Conservation (phyloP, 768 basidiomycete genomes). For the Rhizopogon roseolus region DNA sequence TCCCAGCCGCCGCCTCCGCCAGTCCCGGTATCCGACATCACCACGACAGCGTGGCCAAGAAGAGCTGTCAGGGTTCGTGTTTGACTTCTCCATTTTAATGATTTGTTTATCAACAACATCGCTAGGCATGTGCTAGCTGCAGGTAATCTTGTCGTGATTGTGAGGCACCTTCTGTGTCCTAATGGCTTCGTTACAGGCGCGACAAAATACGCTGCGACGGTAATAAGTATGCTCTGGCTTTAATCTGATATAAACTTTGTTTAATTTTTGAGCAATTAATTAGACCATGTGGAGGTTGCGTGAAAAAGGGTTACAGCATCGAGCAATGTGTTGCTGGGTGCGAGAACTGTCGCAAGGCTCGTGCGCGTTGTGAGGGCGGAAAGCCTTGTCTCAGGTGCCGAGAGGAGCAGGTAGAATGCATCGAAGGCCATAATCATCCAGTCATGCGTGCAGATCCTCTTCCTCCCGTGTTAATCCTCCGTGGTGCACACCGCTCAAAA, state of each 20-base stretch:
- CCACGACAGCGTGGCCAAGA: slow-evolving; percentile 43
- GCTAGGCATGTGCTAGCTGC: slow-evolving; percentile 56
- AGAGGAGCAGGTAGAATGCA: slow-evolving; percentile 37
- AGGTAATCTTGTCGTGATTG: slow-evolving; percentile 28
- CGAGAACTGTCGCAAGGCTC: slow-evolving; percentile 50
- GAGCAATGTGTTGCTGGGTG: slow-evolving; percentile 61
- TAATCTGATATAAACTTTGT: neutral
- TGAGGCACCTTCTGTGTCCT: neutral
- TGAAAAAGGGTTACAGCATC: slow-evolving; percentile 46
- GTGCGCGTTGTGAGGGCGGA: slow-evolving; percentile 38
- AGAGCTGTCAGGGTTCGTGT: slow-evolving; percentile 45
- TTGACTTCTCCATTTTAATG: slow-evolving; percentile 3
- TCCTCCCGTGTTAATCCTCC: slow-evolving; percentile 16
- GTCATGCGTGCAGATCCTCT: slow-evolving; percentile 18
- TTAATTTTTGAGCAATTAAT: neutral
- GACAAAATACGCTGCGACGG: slow-evolving; percentile 63
- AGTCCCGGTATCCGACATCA: slow-evolving; percentile 37
- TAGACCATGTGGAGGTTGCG: slow-evolving; percentile 57
- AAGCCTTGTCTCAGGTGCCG: slow-evolving; percentile 31
- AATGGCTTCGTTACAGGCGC: slow-evolving; percentile 31
- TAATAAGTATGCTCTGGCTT: slow-evolving; percentile 31
- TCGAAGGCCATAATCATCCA: slow-evolving; percentile 33
- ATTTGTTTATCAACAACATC: slow-evolving; percentile 9
- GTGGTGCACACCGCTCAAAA: slow-evolving; percentile 23
- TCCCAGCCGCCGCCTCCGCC: slow-evolving; percentile 27